These are phyloP conservation scores for Paramecium tetraurelia DNA, from an alignment of 73 alveolate species.

Conservation along the genomic window DNA sequence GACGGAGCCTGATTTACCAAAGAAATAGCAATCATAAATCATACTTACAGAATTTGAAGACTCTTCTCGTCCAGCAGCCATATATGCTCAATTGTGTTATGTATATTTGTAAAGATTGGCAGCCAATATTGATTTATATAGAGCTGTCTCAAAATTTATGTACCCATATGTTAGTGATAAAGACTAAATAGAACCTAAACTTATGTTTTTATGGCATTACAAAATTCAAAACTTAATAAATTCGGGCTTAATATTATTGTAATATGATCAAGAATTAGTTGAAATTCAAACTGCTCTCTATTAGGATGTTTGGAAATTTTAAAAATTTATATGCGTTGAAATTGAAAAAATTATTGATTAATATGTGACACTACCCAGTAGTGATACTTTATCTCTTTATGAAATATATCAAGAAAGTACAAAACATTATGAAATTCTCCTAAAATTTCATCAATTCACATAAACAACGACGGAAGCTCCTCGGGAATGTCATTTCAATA, in stretches of 20 bases:
- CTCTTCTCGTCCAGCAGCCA: background rate
- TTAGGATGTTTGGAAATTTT: constrained; percentile 7
- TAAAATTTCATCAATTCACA: background rate
- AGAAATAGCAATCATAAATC: background rate
- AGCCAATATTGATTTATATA: constrained; percentile 31
- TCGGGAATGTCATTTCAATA: background rate
- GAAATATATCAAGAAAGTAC: background rate
- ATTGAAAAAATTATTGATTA: background rate
- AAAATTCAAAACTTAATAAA: constrained; percentile 7
- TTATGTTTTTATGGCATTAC: constrained; percentile 43
- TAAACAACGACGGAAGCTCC: background rate
- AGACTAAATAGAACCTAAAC: constrained; percentile 24
- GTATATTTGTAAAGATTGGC: background rate
- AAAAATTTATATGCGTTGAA: constrained; percentile 7
- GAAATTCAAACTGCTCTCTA: background rate
- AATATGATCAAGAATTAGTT: background rate
- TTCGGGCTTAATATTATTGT: background rate
- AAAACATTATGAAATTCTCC: background rate
- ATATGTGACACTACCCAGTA: constrained; percentile 7
- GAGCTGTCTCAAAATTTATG: background rate
- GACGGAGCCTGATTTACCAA: constrained; percentile 9
- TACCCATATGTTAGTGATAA: constrained; percentile 21
- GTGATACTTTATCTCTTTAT: constrained; percentile 11
- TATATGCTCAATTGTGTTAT: background rate
- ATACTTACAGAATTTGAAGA: background rate